Percentiles rank a stretch among this genome's conserved stretches.
Conservation (phyloP, 306 rosid species). For the Begonia peltatifolia region DNA sequence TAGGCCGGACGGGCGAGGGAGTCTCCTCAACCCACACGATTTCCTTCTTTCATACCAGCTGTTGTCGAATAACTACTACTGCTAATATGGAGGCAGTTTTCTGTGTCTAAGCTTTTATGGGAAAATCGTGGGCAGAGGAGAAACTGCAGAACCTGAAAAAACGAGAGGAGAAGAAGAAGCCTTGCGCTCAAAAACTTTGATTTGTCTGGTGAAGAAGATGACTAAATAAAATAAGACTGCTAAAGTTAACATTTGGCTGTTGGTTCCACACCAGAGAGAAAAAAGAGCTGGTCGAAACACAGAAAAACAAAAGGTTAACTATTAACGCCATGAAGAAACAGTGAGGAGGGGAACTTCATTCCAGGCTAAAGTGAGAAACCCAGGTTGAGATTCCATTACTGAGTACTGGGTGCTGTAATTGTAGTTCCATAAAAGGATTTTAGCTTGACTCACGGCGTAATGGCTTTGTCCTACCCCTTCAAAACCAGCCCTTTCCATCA, state of each 20-base stretch:
- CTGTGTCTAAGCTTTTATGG: too few relatives aligned
- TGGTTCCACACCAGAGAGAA: constrained; percentile 53
- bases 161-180: too few relatives aligned
- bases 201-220: neutral
- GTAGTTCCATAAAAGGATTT: constrained; percentile 67
- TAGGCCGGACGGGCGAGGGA: too few relatives aligned
- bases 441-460: constrained; percentile 83
- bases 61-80: too few relatives aligned
- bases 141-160: too few relatives aligned
- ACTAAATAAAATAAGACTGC: constrained; percentile 14
- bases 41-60: too few relatives aligned
- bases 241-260: constrained; percentile 15
- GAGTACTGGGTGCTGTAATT: constrained; percentile 43
- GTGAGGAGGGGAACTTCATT: constrained; percentile 64
- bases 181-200: too few relatives aligned
- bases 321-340: constrained; percentile 86
- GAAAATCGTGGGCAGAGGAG: too few relatives aligned
- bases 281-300: constrained; percentile 57
- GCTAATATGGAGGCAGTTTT: too few relatives aligned
- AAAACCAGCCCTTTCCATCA: constrained; percentile 65
- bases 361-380: constrained; percentile 83
- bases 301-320: constrained; percentile 8
- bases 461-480: constrained; percentile 58
- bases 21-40: too few relatives aligned
- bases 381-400: constrained; percentile 52